A percentile compares a stretch with the other conserved stretches of the same genome.
These are phyloP conservation scores for Camellia granthamiana DNA, from an alignment of 148 eudicot genomes.

Conservation along the genomic window DNA sequence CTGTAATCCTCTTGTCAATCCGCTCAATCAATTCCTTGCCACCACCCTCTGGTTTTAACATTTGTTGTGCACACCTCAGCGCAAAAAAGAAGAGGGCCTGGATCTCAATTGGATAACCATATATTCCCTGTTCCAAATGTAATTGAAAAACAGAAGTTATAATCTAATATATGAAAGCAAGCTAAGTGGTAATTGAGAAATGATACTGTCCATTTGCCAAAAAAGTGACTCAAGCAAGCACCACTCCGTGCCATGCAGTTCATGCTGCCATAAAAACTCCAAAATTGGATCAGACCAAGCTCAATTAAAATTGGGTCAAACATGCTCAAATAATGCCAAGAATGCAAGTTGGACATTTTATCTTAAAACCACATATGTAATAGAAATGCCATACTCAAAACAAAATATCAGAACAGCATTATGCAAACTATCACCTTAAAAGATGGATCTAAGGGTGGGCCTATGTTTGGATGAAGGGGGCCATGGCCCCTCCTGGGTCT, in stretches of 20 bases:
- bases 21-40: constrained; percentile 48
- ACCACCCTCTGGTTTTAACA: constrained; percentile 53
- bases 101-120: constrained; percentile 69
- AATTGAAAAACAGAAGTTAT: background rate
- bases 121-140: constrained; percentile 45
- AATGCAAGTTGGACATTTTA: background rate
- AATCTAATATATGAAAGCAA: background rate
- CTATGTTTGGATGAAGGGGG: too few relatives aligned
- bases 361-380: background rate
- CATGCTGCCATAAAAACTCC: background rate
- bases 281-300: background rate
- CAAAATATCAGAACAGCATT: background rate
- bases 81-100: constrained; percentile 76
- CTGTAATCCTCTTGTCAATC: constrained; percentile 44
- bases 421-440: too few relatives aligned
- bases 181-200: too few relatives aligned
- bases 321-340: too few relatives aligned
- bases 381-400: background rate
- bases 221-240: background rate
- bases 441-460: too few relatives aligned
- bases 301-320: background rate
- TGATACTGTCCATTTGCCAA: too few relatives aligned
- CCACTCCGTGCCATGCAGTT: background rate
- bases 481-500: too few relatives aligned
- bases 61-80: constrained; percentile 46